Evolutionary conservation across 1,284 basidiomycete species (phyloP), one percentile per base, ranked within the genome.

Genomic region (Volvariella volvacea): DNA sequence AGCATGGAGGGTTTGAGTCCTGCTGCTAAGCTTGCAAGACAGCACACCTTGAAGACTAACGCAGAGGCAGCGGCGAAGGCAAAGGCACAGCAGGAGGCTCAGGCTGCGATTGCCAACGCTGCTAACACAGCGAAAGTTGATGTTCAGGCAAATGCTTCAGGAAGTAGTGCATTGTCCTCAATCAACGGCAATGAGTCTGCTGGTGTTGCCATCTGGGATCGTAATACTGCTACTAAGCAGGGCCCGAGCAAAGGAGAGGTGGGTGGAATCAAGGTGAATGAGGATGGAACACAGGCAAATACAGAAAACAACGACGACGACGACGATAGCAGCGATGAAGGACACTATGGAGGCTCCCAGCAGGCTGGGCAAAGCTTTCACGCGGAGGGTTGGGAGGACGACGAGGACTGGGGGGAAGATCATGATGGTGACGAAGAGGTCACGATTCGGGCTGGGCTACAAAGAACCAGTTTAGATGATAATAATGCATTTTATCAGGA

Each of bases 11-110:
- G 92, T 7, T 73, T 98, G 44, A 91, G 88, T 52, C 94, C 94
- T 2, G 94, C 95, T 21, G 95, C 94, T 0, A 87, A 89, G 58
- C 78, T 96, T 10, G 92, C 91, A 0, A 67, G 92, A 37, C 90
- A 93, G 61, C 93, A 97, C 62, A 89, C 92, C 16, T 72, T 88
- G 50, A 88, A 84, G 68, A 81, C 76, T 45, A 88, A 87, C 51
- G 89, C 89, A 1, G 88, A 92, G 61, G 88, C 86, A 38, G 88
- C 80, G 30, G 83, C 80, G 2, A 78, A 66, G 54, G 82, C 78
- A 4, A 83, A 85, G 54, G 76, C 73, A 1, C 74, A 73, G 47
- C 69, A 69, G 17, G 71, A 73, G 44, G 67, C 66, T 12, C 63
- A 68, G 33, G 68, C 64, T 1, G 52, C 60, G 25, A 62, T 58